Base-by-base conservation (phyloP, 1,139 yeast genomes). In the Yamadazyma oceani region DNA sequence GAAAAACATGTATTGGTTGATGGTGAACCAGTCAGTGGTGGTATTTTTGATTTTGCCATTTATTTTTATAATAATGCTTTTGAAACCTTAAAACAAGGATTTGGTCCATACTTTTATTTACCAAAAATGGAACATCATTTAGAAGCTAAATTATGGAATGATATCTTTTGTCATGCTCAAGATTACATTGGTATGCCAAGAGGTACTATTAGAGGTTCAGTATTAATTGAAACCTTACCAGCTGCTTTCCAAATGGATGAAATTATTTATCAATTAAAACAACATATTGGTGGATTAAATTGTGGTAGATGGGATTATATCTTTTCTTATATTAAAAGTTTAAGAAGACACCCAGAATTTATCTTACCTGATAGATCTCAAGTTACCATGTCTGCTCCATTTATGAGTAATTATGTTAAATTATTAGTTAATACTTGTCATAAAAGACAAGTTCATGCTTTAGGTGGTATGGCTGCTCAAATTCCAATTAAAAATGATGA, bases 391-490 rank as follows among this genome's bases (percentile, higher is more conserved):
- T 67, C 74, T 45, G 85, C 82, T 38, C 87, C 87, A 32, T 83
- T 83, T 64, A 82, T 83, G 89, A 66, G 80, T 33, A 68, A 85
- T 13, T 83, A 83, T 53, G 88, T 82, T 42, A 75, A 78, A 50
- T 70, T 80, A 39, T 71, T 83, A 53, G 83, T 83, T 51, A 69
- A 80, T 62, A 80, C 85, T 36, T 80, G 87, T 60, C 90, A 83
- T 66, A 73, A 74, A 60, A 77, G 89, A 55, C 84, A 82, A 49
- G 88, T 83, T 27, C 86, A 80, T 58, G 92, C 88, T 34, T 80
- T 83, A 78, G 90, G 90, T 46, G 90, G 90, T 47, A 83, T 83
- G 90, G 89, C 89, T 49, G 90, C 90, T 19, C 87, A 82, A 64
- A 83, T 83, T 51, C 90, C 90, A 42, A 80, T 82, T 64, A 83